Evolutionary conservation across 306 rosid genomes (phyloP).

Genomic region (Alnus glutinosa): DNA sequence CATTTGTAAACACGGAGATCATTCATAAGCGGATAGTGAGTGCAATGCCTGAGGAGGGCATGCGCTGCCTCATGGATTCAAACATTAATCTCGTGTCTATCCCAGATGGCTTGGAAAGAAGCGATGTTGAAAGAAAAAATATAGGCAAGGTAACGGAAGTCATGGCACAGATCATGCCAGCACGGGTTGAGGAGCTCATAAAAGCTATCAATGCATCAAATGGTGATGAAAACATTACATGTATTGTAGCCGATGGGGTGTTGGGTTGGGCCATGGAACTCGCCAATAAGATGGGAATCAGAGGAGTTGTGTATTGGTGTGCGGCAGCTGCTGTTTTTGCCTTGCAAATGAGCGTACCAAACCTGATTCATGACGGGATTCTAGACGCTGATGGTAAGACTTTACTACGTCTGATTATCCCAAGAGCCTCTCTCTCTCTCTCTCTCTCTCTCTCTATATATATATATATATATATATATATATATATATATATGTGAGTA

Average conservation of each 20-base stretch:
- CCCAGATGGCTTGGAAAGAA: slow-evolving; percentile 38
- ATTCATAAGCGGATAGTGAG: slow-evolving; percentile 28
- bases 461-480: too few species aligned
- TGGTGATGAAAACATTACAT: slow-evolving; percentile 12
- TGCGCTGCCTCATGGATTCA: not conserved
- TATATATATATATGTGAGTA: too few species aligned
- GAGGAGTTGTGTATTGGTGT: slow-evolving; percentile 44
- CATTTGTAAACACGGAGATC: slow-evolving; percentile 42
- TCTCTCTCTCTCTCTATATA: too few species aligned
- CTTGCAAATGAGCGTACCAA: slow-evolving; percentile 12
- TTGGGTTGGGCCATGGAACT: slow-evolving; percentile 42
- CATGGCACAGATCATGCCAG: slow-evolving; percentile 23
- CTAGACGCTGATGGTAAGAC: slow-evolving; percentile 39
- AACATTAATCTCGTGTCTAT: slow-evolving; percentile 21
- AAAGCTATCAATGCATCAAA: slow-evolving; percentile 21
- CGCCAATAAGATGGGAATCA: slow-evolving; percentile 33
- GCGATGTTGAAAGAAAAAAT: slow-evolving; percentile 41
- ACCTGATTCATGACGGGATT: slow-evolving; percentile 35
- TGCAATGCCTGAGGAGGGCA: not conserved
- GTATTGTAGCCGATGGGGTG: slow-evolving; percentile 29
- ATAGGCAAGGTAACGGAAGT: not conserved
- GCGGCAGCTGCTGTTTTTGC: slow-evolving; percentile 41
- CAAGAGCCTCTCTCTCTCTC: too few species aligned
- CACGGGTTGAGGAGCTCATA: slow-evolving; percentile 45
- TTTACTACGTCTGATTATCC: too few species aligned